Conservation (phyloP, 73 alveolate species). For the Uronychia binucleata region DNA sequence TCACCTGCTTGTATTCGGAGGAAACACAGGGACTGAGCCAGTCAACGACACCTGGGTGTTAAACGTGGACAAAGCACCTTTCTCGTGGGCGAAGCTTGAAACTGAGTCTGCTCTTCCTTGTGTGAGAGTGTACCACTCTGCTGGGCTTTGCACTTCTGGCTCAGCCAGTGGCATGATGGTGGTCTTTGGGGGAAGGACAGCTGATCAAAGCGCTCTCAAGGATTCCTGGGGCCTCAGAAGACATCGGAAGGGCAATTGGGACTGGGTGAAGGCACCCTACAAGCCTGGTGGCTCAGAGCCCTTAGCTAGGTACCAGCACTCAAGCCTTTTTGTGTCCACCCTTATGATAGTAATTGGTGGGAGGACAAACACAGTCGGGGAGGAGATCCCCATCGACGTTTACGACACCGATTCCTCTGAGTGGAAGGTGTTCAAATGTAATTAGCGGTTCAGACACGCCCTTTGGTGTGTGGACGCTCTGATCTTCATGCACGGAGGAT, state of each 20-base stretch:
- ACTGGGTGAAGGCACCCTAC: slow-evolving; percentile 95
- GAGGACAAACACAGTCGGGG: slow-evolving; percentile 89
- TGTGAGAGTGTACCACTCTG: slow-evolving; percentile 92
- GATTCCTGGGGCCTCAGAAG: slow-evolving; percentile 98
- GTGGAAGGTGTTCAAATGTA: slow-evolving; percentile 45
- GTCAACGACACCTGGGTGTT: slow-evolving; percentile 95
- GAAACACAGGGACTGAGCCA: slow-evolving; percentile 94
- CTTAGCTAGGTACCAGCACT: slow-evolving; percentile 88
- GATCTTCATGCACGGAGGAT: slow-evolving; percentile 94
- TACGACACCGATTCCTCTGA: slow-evolving; percentile 93
- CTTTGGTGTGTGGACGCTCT: slow-evolving; percentile 52
- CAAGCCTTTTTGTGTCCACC: slow-evolving; percentile 77
- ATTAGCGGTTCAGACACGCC: slow-evolving; percentile 51
- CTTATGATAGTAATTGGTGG: slow-evolving; percentile 94
- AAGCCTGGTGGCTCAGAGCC: slow-evolving; percentile 80
- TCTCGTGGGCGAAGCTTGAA: slow-evolving; percentile 91
- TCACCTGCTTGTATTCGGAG: slow-evolving; percentile 90
- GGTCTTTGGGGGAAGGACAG: slow-evolving; percentile 91
- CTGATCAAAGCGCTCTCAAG: slow-evolving; percentile 82
- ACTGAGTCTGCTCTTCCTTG: slow-evolving; percentile 73
- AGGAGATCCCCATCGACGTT: slow-evolving; percentile 84
- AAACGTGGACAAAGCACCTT: slow-evolving; percentile 91
- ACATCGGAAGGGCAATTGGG: slow-evolving; percentile 96
- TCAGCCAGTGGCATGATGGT: slow-evolving; percentile 96
- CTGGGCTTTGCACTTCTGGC: slow-evolving; percentile 87